phyloP scores from a whole-genome alignment of 2,329 filamentous ascomycete species.

The Fusarium denticulatum region DNA sequence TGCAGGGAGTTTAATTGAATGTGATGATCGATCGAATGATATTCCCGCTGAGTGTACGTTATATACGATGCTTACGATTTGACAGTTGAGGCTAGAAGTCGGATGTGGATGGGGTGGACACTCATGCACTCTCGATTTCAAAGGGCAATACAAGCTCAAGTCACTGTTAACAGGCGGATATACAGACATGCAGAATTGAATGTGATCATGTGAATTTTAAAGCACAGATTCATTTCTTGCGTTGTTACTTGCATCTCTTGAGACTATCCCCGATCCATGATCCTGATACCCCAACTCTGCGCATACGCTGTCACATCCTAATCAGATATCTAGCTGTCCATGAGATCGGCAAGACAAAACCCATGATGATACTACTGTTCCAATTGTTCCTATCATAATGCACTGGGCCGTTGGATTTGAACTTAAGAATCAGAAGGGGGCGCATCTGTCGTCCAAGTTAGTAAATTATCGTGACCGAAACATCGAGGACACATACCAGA shows the following conservation, averaged over 20 bases:
- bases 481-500: conserved; percentile 26
- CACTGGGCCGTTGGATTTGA: not conserved
- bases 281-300: conserved; percentile 22
- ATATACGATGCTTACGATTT: not conserved
- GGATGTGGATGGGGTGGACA: not conserved
- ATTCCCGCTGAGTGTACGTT: not conserved
- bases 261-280: conserved; percentile 5
- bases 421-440: conserved; percentile 29
- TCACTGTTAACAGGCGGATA: too few relatives aligned
- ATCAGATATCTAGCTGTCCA: conserved; percentile 30
- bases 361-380: not conserved
- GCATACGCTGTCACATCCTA: conserved; percentile 13
- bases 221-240: not conserved
- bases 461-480: not conserved
- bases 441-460: conserved; percentile 19
- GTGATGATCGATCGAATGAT: too few relatives aligned
- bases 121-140: not conserved
- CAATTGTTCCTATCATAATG: not conserved
- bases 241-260: not conserved
- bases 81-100: not conserved
- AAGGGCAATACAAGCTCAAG: not conserved
- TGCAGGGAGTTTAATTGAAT: not conserved
- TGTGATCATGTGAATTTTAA: not conserved
- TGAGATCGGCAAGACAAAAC: conserved; percentile 8
- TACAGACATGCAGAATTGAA: not conserved